Evolutionary conservation across 2,329 filamentous ascomycete species (phyloP), one percentile per base, ranked within the genome.

Genomic region (Macrophomina tecta): DNA sequence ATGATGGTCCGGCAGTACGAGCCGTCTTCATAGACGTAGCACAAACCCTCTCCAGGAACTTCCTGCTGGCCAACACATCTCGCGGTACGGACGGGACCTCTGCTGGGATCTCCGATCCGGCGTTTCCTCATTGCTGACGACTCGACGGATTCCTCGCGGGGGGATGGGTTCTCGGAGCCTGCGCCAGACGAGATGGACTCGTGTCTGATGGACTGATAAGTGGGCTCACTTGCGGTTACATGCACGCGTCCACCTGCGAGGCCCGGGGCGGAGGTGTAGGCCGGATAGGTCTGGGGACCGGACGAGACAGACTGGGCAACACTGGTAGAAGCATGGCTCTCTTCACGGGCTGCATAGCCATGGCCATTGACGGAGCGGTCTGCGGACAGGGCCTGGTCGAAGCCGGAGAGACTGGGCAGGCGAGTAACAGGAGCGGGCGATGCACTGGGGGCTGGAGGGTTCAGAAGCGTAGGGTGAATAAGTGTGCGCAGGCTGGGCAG

Each of bases 21-120:
- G 36, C 91, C 91, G 74, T 96, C 92, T 70, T 94, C 92, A 75
- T 95, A 95, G 69, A 95, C 90, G 75, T 93, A 95, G 80, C 91
- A 95, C 73, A 91, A 78, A 2, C 92, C 92, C 77, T 95, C 91
- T 8, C 91, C 92, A 0, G 90, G 87, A 4, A 95, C 87, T 64
- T 91, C 88, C 38, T 76, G 74, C 70, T 79, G 75, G 23, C 76
- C 77, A 40, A 80, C 66, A 66, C 75, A 79, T 52, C 75, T 75
- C 23, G 76, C 76, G 5, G 74, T 71, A 52, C 73, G 74, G 38
- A 75, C 68, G 18, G 76, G 74, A 16, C 75, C 73, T 48, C 76
- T 73, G 28, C 75, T 75, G 18, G 74, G 70, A n/a, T 72, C 73
- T 53, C 77, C 77, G 38, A 74, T 66, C 18, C 76, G 75, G 68